Percentiles rank a stretch among this genome's conserved stretches.
Evolutionary conservation across 305 asterid species (phyloP).

Genomic region (Vinca major): DNA sequence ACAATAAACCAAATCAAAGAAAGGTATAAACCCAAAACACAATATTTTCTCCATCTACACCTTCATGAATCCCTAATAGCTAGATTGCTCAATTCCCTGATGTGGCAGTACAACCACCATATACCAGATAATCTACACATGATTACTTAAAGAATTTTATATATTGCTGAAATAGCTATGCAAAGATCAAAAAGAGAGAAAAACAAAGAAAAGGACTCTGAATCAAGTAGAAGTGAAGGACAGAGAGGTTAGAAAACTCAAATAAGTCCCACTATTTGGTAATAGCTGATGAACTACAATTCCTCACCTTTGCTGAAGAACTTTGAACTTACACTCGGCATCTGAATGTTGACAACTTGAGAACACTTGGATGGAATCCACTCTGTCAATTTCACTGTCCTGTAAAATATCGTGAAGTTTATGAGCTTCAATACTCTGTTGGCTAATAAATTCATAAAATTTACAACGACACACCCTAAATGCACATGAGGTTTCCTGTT

Average conservation of each 20-base stretch:
- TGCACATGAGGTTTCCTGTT: neutral
- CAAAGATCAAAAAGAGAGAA: neutral
- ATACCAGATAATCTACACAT: neutral
- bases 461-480: neutral
- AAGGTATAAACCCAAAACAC: neutral
- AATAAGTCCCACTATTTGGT: neutral
- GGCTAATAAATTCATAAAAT: neutral
- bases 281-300: conserved; percentile 13
- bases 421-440: conserved; percentile 3
- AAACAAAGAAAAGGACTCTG: neutral
- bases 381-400: conserved; percentile 33
- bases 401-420: conserved; percentile 28
- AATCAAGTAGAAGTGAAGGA: neutral
- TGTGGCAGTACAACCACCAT: neutral
- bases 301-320: conserved; percentile 58
- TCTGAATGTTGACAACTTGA: conserved; percentile 29
- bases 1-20: neutral
- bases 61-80: neutral
- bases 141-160: neutral
- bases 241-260: neutral
- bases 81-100: neutral
- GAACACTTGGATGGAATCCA: conserved; percentile 20
- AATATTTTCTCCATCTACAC: neutral
- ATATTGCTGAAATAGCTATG: neutral
- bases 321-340: conserved; percentile 37